phyloP scores from a whole-genome alignment of 2,329 filamentous ascomycete species.

The Diaporthe eres region DNA sequence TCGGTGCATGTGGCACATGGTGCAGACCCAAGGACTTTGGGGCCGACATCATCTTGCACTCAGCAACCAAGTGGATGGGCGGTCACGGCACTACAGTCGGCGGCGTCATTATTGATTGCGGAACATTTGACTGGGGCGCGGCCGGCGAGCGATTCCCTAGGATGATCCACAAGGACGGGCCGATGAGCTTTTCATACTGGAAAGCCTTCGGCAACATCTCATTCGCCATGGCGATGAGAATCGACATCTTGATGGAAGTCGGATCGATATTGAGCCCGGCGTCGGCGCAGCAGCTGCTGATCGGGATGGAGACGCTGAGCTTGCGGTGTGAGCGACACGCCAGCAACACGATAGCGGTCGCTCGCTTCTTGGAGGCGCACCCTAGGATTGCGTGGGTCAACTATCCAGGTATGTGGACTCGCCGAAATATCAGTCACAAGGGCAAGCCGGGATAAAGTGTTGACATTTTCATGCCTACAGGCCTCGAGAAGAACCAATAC shows the following conservation, averaged over 20 bases:
- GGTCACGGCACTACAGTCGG: conserved; percentile 94
- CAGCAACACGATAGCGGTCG: conserved; percentile 83
- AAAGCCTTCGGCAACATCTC: conserved; percentile 88
- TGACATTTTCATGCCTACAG: background rate
- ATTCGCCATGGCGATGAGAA: conserved; percentile 87
- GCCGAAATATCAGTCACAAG: background rate
- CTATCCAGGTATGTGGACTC: conserved; percentile 72
- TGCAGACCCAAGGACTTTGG: conserved; percentile 89
- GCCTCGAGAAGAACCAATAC: conserved; percentile 84
- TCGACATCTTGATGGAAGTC: conserved; percentile 91
- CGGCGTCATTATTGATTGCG: conserved; percentile 87
- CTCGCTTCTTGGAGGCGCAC: conserved; percentile 86
- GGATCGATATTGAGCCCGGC: conserved; percentile 90
- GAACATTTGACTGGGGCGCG: conserved; percentile 95
- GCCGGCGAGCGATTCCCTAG: conserved; percentile 89
- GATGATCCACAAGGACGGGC: conserved; percentile 90
- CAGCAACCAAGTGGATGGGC: conserved; percentile 97
- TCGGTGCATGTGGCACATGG: conserved; percentile 93
- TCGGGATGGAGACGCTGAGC: conserved; percentile 91
- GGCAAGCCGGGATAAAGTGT: background rate
- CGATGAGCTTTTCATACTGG: conserved; percentile 95
- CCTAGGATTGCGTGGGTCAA: conserved; percentile 92
- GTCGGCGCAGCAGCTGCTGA: conserved; percentile 89
- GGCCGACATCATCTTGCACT: conserved; percentile 94
- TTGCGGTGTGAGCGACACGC: conserved; percentile 90